These are phyloP conservation scores for Paratinospora sagittata DNA, from an alignment of 164 flowering plant species.

Conservation along the genomic window DNA sequence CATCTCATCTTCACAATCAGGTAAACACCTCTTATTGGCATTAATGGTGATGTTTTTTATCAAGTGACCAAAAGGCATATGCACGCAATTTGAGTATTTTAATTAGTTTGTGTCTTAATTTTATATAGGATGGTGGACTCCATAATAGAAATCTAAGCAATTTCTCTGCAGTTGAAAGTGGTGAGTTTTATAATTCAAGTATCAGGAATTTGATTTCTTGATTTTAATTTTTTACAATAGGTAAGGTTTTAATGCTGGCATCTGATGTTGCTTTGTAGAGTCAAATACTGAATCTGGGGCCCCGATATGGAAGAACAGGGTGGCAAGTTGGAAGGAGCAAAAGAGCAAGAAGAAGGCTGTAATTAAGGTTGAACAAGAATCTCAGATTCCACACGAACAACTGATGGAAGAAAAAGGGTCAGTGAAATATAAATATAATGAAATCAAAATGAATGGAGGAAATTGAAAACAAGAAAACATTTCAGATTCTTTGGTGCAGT, in stretches of 20 bases:
- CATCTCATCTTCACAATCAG: conserved; percentile 45
- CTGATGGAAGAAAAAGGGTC: conserved; percentile 77
- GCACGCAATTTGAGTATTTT: neutral
- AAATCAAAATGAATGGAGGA: neutral
- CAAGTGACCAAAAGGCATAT: neutral
- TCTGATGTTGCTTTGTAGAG: conserved; percentile 38
- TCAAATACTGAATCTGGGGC: conserved; percentile 68
- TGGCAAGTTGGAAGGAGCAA: conserved; percentile 94
- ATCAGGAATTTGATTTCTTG: neutral
- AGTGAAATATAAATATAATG: conserved; percentile 14
- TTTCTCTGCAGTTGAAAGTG: conserved; percentile 77
- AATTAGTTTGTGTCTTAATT: conserved; percentile 6
- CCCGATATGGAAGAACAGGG: conserved; percentile 93
- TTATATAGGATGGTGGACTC: conserved; percentile 48
- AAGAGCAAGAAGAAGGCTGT: conserved; percentile 47
- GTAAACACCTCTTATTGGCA: conserved; percentile 24
- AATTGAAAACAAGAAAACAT: neutral
- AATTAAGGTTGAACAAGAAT: conserved; percentile 42
- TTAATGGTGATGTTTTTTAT: neutral
- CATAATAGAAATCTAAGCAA: conserved; percentile 79
- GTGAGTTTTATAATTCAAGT: conserved; percentile 30
- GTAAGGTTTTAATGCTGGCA: neutral
- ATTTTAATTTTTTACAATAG: neutral
- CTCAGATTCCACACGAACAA: conserved; percentile 60
- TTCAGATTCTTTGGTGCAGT: neutral